A percentile compares a stretch with the other conserved stretches of the same genome.
phyloP scores from a whole-genome alignment of 768 basidiomycete species.

The Pulveroboletus ravenelii region DNA sequence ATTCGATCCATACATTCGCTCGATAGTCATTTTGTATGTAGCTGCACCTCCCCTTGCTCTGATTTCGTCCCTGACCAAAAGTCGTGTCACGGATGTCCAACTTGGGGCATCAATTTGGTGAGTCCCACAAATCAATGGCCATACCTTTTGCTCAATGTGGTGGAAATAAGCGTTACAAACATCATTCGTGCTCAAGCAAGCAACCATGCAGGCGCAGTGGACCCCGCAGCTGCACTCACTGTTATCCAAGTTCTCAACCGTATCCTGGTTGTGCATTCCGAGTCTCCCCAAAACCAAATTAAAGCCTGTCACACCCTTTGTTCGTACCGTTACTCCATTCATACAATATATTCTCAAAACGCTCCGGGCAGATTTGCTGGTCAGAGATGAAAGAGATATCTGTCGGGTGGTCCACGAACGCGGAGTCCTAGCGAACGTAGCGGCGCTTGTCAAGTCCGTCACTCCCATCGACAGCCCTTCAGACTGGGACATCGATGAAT shows the following conservation, averaged over 20 bases:
- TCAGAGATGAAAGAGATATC: constrained; percentile 63
- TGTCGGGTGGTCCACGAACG: constrained; percentile 69
- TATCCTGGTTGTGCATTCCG: constrained; percentile 43
- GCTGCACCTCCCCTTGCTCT: constrained; percentile 30
- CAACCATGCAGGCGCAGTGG: constrained; percentile 30
- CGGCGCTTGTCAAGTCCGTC: constrained; percentile 45
- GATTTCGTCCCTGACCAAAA: constrained; percentile 52
- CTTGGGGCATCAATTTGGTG: constrained; percentile 70
- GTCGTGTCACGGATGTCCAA: constrained; percentile 56
- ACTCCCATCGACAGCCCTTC: constrained; percentile 43
- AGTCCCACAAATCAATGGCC: constrained; percentile 3
- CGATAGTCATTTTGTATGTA: constrained; percentile 3
- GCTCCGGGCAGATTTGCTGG: constrained; percentile 49
- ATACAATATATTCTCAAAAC: neutral
- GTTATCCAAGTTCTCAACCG: constrained; percentile 70
- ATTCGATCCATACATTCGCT: constrained; percentile 18
- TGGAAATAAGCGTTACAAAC: constrained; percentile 47
- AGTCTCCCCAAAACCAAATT: constrained; percentile 43
- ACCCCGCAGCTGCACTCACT: constrained; percentile 47
- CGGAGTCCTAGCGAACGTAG: constrained; percentile 56
- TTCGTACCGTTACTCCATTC: constrained; percentile 33
- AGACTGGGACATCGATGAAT: constrained; percentile 69
- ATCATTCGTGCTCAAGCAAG: constrained; percentile 50
- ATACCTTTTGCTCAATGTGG: neutral
- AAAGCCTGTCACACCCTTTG: constrained; percentile 76